Percentiles rank a stretch among this genome's conserved stretches.
These are phyloP conservation scores for Phytophthora idaei DNA, from an alignment of 352 stramenopile genomes.

Conservation along the genomic window DNA sequence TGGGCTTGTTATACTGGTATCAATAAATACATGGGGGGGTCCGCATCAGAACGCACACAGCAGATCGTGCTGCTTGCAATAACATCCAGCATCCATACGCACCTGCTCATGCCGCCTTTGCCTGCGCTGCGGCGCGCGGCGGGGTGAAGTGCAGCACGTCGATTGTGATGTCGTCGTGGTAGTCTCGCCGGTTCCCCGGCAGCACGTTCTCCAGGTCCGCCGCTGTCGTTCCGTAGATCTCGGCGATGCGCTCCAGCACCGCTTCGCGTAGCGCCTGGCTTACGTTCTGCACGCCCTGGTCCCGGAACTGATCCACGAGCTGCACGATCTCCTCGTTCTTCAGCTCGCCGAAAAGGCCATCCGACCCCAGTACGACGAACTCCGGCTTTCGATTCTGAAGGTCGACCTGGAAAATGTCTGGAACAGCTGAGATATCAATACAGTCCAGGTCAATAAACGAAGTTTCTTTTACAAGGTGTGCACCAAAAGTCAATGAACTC, in stretches of 20 bases:
- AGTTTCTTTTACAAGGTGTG: neutral
- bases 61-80: conserved; percentile 5
- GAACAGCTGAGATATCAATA: conserved; percentile 41
- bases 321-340: conserved; percentile 67
- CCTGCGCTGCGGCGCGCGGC: conserved; percentile 21
- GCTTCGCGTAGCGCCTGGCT: conserved; percentile 50
- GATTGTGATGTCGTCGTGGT: conserved; percentile 80
- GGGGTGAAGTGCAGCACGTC: conserved; percentile 70
- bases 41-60: neutral
- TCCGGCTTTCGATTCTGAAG: conserved; percentile 53
- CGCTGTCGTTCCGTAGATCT: conserved; percentile 54
- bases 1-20: neutral
- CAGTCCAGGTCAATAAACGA: conserved; percentile 4
- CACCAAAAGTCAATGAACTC: conserved; percentile 8
- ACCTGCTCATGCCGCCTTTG: conserved; percentile 21
- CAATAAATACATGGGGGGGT: conserved; percentile 32
- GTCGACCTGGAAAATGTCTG: conserved; percentile 71
- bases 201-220: conserved; percentile 58
- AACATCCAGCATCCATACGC: conserved; percentile 7
- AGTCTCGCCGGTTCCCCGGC: conserved; percentile 63
- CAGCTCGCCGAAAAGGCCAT: conserved; percentile 67
- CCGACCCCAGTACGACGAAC: conserved; percentile 69
- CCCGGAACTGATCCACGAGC: conserved; percentile 52
- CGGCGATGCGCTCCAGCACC: conserved; percentile 60
- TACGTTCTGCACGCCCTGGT: conserved; percentile 59